A percentile compares a stretch with the other conserved stretches of the same genome.
These are phyloP conservation scores for Epichloe sibirici DNA, from an alignment of 2,329 filamentous ascomycete genomes.

Conservation along the genomic window DNA sequence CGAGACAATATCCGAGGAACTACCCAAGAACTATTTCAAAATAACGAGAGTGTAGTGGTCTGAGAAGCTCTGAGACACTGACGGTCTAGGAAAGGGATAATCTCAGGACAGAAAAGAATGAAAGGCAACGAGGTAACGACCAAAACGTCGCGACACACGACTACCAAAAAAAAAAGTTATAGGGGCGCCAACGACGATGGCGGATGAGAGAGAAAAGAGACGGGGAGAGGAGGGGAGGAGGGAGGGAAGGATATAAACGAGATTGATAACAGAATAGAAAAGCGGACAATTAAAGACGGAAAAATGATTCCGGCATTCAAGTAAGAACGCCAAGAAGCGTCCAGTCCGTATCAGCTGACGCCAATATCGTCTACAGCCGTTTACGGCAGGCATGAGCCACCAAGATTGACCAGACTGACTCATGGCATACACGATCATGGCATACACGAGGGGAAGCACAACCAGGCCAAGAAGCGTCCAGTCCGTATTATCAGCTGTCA, in stretches of 20 bases:
- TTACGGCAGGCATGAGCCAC: constrained; percentile 2
- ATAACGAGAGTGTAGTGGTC: not conserved
- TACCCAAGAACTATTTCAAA: constrained; percentile 4
- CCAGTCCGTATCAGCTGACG: constrained; percentile 1
- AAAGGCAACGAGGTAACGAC: constrained; percentile 2
- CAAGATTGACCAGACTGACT: not conserved
- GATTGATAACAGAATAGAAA: constrained; percentile 2
- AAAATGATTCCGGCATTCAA: not conserved
- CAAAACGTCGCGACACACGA: not conserved
- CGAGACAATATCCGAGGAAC: not conserved
- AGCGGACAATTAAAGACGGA: not conserved
- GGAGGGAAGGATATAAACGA: constrained; percentile 1
- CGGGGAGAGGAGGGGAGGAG: not conserved
- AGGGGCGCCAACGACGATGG: not conserved
- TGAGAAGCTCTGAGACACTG: not conserved
- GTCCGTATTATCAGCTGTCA: constrained; percentile 3
- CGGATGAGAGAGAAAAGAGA: not conserved
- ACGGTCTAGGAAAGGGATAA: constrained; percentile 2
- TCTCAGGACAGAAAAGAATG: constrained; percentile 3
- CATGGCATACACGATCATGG: not conserved
- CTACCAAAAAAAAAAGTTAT: constrained; percentile 3
- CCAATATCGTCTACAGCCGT: not conserved
- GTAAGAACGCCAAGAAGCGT: not conserved
- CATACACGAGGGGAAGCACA: not conserved
- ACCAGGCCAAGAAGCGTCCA: not conserved